Base-by-base conservation (phyloP, 2,329 filamentous ascomycete species). In the Didymella lethalis region DNA sequence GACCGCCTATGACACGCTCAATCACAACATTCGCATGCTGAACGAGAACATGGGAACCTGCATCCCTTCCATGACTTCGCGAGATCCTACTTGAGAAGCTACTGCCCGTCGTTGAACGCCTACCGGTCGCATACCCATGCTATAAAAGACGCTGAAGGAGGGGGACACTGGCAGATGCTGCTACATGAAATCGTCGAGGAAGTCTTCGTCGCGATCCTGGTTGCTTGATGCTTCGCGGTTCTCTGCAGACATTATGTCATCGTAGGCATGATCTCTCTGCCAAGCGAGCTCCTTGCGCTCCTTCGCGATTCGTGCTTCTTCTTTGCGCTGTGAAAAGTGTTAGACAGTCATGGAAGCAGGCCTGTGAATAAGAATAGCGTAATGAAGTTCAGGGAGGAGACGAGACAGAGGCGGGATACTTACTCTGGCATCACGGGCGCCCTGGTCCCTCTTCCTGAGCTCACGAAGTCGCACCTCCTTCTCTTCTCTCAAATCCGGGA, bases 261-360 rank as follows among this genome's bases (percentile, higher is more conserved):
- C 95, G 77, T 99, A 99, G 2, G 93, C 94, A 79, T 99, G 94
- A n/a, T 97, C 93, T 79, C 95, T 95, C 78, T 96, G 92, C 84
- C 88, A 96, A 77, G 96, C 96, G 79, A 94, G 86, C 78, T 96
- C 90, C 78, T 92, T 90, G 64, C 92, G 85, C 81, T 97, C 92
- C 77, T 92, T 89, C 48, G 88, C 86, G 46, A 93, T 75, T 36
- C 82, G 82, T 0, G 86, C 87, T 70, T 95, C 91, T 75, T 93
- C 90, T 75, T 93, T 93, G 78, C 86, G 89, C 90, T 91, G 53
- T 25, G 25, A 10, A 40, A 2, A 5, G 14, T 18, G 56, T 70
- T 16, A 70, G 66, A 26, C 18, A 11, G 14, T 36, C 14, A 32
- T n/a, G 16, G 6, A n/a, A 36, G 5, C 2, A 4, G 28, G 10